Percentiles rank a stretch among this genome's conserved stretches.
These are phyloP conservation scores for Thymus quinquecostatus DNA, from an alignment of 257 asterid genomes.

Conservation along the genomic window DNA sequence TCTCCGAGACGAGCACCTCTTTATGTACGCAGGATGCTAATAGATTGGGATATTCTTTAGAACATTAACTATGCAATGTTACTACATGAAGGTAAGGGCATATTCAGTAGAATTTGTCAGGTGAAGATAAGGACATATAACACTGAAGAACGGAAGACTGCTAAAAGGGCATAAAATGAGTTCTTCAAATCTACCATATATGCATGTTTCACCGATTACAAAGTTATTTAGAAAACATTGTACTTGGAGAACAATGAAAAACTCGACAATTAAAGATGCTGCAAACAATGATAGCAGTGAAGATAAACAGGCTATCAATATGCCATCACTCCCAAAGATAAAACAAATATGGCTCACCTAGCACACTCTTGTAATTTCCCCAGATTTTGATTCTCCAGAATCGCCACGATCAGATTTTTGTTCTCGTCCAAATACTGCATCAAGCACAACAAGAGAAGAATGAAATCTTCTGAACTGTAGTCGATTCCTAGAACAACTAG, in stretches of 20 bases:
- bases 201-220: constrained; percentile 21
- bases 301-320: not conserved
- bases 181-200: constrained; percentile 3
- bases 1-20: not conserved
- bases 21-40: not conserved
- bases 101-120: not conserved
- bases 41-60: not conserved
- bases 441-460: constrained; percentile 1
- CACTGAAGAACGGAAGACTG: not conserved
- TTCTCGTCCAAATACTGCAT: constrained; percentile 91
- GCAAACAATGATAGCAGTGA: not conserved
- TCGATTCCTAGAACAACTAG: constrained; percentile 7
- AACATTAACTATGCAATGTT: not conserved
- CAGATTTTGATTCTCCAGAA: constrained; percentile 76
- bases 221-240: not conserved
- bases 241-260: not conserved
- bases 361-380: constrained; percentile 90
- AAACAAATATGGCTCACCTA: constrained; percentile 53
- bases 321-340: not conserved
- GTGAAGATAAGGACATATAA: not conserved
- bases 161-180: not conserved
- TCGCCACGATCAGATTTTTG: constrained; percentile 86
- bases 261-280: not conserved
- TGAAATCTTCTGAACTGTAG: not conserved
- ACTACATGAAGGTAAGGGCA: not conserved